Base-by-base conservation (phyloP, 2,329 filamentous ascomycete genomes). In the Metarhizium humberi region DNA sequence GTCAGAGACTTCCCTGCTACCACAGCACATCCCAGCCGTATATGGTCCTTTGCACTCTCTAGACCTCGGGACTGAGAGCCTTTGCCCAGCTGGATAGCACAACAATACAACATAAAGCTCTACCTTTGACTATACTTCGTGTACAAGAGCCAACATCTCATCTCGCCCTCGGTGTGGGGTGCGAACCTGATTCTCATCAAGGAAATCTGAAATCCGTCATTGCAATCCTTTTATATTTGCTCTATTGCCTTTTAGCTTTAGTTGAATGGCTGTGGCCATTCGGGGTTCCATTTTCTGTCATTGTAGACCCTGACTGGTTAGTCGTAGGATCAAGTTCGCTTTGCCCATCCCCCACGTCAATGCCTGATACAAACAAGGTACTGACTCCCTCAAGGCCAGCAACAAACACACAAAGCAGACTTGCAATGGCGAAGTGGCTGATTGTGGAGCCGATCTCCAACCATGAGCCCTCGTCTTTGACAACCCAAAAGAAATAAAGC, bases 401-500 rank as follows among this genome's bases (percentile, higher is more conserved):
- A 47, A 99, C 91, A 73, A 99, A 99, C 8, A 95, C 85, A 62
- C 91, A 94, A 48, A 97, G 67, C 62, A 90, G 70, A 70, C 90
- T 96, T 18, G 91, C 92, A 73, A 99, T 97, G 58, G 85, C 84
- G 71, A 97, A 99, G 69, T 97, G 92, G 65, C 84, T 95, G 61
- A 99, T 99, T 3, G 90, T 96, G 32, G 90, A 95, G 36, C 94
- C 94, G 67, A 99, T 99, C 68, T 99, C 94, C 57, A 99, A 74
- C 94, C 94, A 99, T 25, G 88, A 94, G 0, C 94, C 94, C 68
- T 99, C 94, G 63, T 99, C 94, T 65, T 88, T 88, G 49, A 99
- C 94, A 64, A 96, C 90, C 84, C 90, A 99, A 73, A 99, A 99
- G 76, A 99, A 99, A 64, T 94, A 90, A 53, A 99, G 78, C 3